phyloP scores from a whole-genome alignment of 2,329 filamentous ascomycete species.

The Cercospora citrullina region DNA sequence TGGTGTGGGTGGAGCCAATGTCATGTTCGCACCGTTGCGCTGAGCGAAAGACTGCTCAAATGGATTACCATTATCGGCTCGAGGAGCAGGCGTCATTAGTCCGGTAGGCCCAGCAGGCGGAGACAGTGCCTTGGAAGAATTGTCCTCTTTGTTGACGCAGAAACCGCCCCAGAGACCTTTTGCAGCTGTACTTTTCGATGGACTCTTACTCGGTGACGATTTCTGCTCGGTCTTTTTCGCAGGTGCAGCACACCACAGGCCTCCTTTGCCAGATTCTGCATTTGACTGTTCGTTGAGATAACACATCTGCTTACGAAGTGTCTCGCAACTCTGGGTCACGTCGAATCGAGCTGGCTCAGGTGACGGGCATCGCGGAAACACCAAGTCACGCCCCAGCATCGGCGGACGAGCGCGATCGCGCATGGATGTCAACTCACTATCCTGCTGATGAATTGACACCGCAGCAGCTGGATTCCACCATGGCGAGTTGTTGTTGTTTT shows the following conservation, averaged over 20 bases:
- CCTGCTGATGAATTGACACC: slow-evolving; percentile 36
- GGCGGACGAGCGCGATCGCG: slow-evolving; percentile 68
- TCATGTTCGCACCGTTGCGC: slow-evolving; percentile 25
- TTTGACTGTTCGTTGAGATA: slow-evolving; percentile 52
- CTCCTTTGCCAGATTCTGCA: slow-evolving; percentile 51
- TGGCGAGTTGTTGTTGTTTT: slow-evolving; percentile 30
- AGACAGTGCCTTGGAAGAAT: slow-evolving; percentile 38
- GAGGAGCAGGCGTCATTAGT: slow-evolving; percentile 51
- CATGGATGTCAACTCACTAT: slow-evolving; percentile 53
- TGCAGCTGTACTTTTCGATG: slow-evolving; percentile 24
- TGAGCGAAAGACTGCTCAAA: slow-evolving; percentile 40
- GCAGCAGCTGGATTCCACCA: slow-evolving; percentile 44
- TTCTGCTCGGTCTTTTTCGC: slow-evolving; percentile 15
- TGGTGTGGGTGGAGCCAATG: slow-evolving; percentile 30
- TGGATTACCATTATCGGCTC: slow-evolving; percentile 39
- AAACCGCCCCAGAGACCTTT: slow-evolving; percentile 75
- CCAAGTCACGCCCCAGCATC: slow-evolving; percentile 81
- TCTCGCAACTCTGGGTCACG: slow-evolving; percentile 63
- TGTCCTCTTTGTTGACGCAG: slow-evolving; percentile 50
- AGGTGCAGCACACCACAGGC: slow-evolving; percentile 53
- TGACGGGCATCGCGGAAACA: slow-evolving; percentile 78
- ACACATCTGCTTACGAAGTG: slow-evolving; percentile 52
- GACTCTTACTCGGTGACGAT: slow-evolving; percentile 12
- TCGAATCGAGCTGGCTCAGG: slow-evolving; percentile 84
- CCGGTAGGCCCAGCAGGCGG: slow-evolving; percentile 47